Base-by-base conservation (phyloP, 768 basidiomycete species). In the Harrya chromipes region DNA sequence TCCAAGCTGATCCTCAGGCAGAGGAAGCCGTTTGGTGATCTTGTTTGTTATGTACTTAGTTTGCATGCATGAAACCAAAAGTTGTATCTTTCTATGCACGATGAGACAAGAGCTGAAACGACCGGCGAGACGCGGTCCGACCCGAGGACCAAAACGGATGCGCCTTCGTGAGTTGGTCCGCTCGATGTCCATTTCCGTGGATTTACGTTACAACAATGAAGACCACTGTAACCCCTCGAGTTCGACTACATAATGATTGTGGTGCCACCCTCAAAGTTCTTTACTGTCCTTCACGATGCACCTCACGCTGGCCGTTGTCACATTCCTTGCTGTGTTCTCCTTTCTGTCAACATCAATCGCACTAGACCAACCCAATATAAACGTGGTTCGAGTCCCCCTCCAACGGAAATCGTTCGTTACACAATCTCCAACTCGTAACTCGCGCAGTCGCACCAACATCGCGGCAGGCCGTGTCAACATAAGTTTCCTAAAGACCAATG, bases 1-100 rank as follows among this genome's bases (percentile, higher is more conserved):
- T 66, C 55, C 70, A 69, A 42, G 58, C 73, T 35, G 78, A 78
- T n/a, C 67, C 76, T 35, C 72, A 65, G 53, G 61, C 67, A 12
- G 69, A 82, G 65, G 77, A 78, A 46, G 70, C 81, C 54, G 76
- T 76, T 47, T 87, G 88, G 75, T 89, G 71, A 77, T 76, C 35
- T 50, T 19, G 29, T 39, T 42, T 48, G 45, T 55, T 10, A 44
- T 56, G 53, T 66, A 29, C 29, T 29, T 12, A 54, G 43, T 54
- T 44, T 63, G 40, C 38, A 43, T 41, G 4, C 35, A 6, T 49
- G 45, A 50, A 33, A 52, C 6, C 34, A 53, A 56, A 51, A 54
- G 20, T 33, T 62, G 59, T 54, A 52, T 46, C 40, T 40, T 35
- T 49, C 19, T 29, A 45, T 19, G 16, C 20, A 13, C 3, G 45